Base-by-base conservation (phyloP, 768 basidiomycete genomes). In the Agrocybe pediades region DNA sequence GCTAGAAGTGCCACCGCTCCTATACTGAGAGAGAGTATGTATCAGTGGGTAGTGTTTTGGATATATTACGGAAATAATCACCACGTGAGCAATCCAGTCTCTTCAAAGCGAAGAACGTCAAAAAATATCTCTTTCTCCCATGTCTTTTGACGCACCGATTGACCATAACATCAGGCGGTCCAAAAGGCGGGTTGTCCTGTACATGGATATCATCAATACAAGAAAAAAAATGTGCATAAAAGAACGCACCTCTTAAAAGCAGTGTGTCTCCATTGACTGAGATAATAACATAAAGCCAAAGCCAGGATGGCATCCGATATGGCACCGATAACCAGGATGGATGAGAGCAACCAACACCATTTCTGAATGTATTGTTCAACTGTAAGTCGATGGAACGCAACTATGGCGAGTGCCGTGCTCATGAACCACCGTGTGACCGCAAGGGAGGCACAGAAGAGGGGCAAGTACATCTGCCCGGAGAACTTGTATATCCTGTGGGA, bases 401-500 rank as follows among this genome's bases (percentile, higher is more conserved):
- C 53, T 5, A 55, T 46, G 8, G 59, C 51, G 1, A 58, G 23
- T 3, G 46, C 52, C 4, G 61, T 45, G 24, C 57, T 64, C 11
- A 60, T 61, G 9, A 43, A 29, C 9, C 60, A 55, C 1, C 67
- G 67, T 2, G 61, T 2, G 8, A 55, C 9, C 2, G 61, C 49
- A 6, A 68, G 54, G 6, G 41, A 9, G 7, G 33, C 25, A 40
- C 60, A 66, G 19, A 59, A 39, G 0, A 57, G 9, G 1, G 65
- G 64, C 13, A 68, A 45, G 23, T 9, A 41, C 0, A 46, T 15
- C 2, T 24, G 41, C 19, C 52, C 46, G 8, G 61, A 61, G 48
- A 67, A 53, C 36, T 53, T 60, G 33, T 62, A 52, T 11, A 67
- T 50, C 6, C 65, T 59, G 44, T 64, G 54, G 11, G 61, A 56